Evolutionary conservation across 805 yeast genomes (phyloP).

Genomic region (Cyberlindnera samutprakarnensis): DNA sequence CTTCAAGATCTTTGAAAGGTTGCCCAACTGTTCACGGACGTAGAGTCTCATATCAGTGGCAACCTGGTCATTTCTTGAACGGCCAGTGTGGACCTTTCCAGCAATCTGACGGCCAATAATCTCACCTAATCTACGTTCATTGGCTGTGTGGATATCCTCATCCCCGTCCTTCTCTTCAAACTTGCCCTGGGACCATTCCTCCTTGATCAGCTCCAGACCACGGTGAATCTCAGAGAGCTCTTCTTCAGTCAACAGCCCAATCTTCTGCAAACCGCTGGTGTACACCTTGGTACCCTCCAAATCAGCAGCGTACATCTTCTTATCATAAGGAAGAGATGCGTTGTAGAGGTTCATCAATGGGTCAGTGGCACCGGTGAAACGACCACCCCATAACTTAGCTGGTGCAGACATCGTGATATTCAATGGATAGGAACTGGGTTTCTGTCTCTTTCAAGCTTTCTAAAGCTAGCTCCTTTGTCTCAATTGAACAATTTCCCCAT

Average conservation of each 20-base stretch:
- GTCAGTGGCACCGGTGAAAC: constrained; percentile 95
- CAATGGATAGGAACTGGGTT: background rate
- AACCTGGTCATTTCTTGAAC: constrained; percentile 97
- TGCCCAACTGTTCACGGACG: constrained; percentile 68
- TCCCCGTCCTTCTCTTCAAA: constrained; percentile 82
- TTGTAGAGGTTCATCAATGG: constrained; percentile 97
- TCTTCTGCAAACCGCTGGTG: constrained; percentile 76
- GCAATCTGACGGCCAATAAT: constrained; percentile 88
- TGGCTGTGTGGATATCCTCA: constrained; percentile 98
- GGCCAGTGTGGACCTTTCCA: constrained; percentile 98
- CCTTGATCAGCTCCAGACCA: constrained; percentile 64
- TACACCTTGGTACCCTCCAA: constrained; percentile 90
- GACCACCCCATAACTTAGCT: constrained; percentile 92
- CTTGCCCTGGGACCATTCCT: constrained; percentile 70
- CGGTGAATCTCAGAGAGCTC: constrained; percentile 78
- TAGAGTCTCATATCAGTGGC: constrained; percentile 98
- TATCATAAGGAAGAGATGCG: constrained; percentile 93
- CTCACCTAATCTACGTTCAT: constrained; percentile 96
- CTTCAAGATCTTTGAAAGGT: constrained; percentile 48
- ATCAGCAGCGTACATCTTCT: constrained; percentile 92
- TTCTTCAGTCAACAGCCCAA: constrained; percentile 62
- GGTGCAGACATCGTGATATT: constrained; percentile 17
- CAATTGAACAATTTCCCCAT: too few relatives aligned
- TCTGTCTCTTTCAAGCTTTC: background rate
- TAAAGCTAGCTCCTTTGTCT: too few relatives aligned